Percentiles rank a stretch among this genome's conserved stretches.
These are phyloP conservation scores for Pythium scleroteichum DNA, from an alignment of 352 stramenopile species.

Conservation along the genomic window DNA sequence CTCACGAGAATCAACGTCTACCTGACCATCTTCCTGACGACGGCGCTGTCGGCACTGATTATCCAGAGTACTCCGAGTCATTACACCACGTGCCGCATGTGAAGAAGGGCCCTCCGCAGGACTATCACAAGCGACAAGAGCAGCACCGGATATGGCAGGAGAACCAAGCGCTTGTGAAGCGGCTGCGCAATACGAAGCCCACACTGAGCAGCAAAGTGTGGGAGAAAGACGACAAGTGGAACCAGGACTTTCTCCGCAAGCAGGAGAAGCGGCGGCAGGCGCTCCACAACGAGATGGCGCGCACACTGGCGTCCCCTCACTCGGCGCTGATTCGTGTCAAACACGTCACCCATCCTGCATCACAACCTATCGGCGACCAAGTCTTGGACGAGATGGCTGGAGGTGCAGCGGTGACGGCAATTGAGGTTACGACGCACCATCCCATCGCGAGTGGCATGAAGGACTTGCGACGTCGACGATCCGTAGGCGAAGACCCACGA, in stretches of 20 bases:
- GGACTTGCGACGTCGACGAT: constrained; percentile 24
- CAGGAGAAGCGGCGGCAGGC: constrained; percentile 51
- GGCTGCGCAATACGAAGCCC: constrained; percentile 60
- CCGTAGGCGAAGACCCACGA: constrained; percentile 11
- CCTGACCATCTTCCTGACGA: neutral
- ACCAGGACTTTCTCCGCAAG: constrained; percentile 62
- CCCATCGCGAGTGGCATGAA: neutral
- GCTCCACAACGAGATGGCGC: constrained; percentile 55
- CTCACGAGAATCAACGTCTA: constrained; percentile 34
- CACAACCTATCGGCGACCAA: neutral
- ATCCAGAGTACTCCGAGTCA: neutral
- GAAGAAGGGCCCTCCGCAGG: constrained; percentile 28
- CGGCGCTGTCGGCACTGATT: neutral
- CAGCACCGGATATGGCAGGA: constrained; percentile 74
- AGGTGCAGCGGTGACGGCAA: constrained; percentile 5
- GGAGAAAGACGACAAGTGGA: constrained; percentile 74
- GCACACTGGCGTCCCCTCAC: constrained; percentile 47
- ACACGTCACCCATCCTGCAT: neutral
- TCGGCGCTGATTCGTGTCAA: constrained; percentile 34
- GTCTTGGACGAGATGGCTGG: neutral
- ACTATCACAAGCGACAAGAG: constrained; percentile 71
- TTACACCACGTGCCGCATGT: neutral
- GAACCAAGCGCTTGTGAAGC: constrained; percentile 69
- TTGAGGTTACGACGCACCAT: constrained; percentile 14
- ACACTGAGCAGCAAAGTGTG: constrained; percentile 70